phyloP scores from a whole-genome alignment of 805 yeast genomes.

The Kuraishia cidri region DNA sequence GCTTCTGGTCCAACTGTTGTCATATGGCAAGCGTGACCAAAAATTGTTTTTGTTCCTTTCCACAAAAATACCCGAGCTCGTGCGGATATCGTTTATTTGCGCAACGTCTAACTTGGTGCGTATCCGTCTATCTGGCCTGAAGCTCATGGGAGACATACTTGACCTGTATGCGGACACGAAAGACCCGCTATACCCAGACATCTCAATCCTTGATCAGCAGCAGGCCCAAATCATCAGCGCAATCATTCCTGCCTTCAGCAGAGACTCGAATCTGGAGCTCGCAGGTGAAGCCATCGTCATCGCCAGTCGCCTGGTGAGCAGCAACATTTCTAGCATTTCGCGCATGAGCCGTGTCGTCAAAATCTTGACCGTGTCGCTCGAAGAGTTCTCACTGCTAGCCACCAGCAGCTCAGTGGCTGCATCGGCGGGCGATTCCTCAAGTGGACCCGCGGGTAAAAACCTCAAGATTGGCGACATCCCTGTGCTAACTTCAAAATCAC shows the following conservation, averaged over 20 bases:
- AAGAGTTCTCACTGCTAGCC: conserved; percentile 32
- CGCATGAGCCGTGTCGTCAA: conserved; percentile 49
- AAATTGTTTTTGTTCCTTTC: conserved; percentile 30
- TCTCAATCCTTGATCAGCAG: conserved; percentile 75
- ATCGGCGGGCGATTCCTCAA: conserved; percentile 10
- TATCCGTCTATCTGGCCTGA: conserved; percentile 58
- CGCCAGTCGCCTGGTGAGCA: conserved; percentile 65
- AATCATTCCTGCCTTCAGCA: conserved; percentile 73
- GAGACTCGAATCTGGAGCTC: conserved; percentile 62
- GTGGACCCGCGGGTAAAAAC: conserved; percentile 21
- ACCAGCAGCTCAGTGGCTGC: conserved; percentile 11
- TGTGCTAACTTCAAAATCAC: conserved; percentile 32
- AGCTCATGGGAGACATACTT: conserved; percentile 55
- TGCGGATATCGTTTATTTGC: conserved; percentile 72
- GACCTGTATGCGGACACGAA: conserved; percentile 47
- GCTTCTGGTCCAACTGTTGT: conserved; percentile 32
- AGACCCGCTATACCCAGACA: conserved; percentile 68
- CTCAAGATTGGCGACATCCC: conserved; percentile 50
- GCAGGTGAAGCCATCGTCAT: conserved; percentile 74
- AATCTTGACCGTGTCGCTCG: conserved; percentile 58
- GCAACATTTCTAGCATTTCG: conserved; percentile 41
- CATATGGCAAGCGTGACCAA: conserved; percentile 26
- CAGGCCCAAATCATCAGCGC: conserved; percentile 94
- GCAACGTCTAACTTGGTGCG: conserved; percentile 61
- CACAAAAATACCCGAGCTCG: conserved; percentile 49